These are phyloP conservation scores for Trypethelium eluteriae DNA, from an alignment of 495 filamentous ascomycete genomes.

Conservation along the genomic window DNA sequence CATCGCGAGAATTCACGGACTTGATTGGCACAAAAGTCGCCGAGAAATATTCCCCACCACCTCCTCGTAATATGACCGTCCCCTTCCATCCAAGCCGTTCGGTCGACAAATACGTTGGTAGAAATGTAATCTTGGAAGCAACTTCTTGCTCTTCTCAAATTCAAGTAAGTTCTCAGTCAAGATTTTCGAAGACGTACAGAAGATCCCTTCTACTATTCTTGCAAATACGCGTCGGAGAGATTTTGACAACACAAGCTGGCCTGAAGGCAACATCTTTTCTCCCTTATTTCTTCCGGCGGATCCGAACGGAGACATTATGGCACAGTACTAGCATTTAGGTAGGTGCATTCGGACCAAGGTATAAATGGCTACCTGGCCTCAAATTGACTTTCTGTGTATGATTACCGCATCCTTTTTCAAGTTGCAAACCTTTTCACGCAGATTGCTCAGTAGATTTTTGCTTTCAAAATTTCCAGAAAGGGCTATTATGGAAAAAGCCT, in stretches of 20 bases:
- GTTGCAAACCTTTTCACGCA: too few relatives aligned
- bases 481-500: neutral
- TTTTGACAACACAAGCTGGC: neutral
- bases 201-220: too few relatives aligned
- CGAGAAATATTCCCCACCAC: neutral
- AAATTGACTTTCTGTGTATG: too few relatives aligned
- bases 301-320: neutral
- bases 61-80: neutral
- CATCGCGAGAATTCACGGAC: neutral
- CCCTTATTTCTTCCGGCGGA: neutral
- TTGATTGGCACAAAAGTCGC: neutral
- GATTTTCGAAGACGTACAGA: too few relatives aligned
- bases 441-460: too few relatives aligned
- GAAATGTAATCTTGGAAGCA: too few relatives aligned
- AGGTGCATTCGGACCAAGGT: neutral
- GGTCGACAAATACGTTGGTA: too few relatives aligned
- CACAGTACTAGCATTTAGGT: neutral
- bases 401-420: too few relatives aligned
- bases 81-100: too few relatives aligned
- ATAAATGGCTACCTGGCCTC: neutral
- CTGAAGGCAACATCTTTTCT: neutral
- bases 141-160: too few relatives aligned
- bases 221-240: neutral
- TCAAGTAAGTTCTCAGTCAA: too few relatives aligned
- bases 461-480: neutral